Evolutionary conservation across 106 monocot species (phyloP), one percentile per base, ranked within the genome.

Genomic region (Platanthera guangdongensis): DNA sequence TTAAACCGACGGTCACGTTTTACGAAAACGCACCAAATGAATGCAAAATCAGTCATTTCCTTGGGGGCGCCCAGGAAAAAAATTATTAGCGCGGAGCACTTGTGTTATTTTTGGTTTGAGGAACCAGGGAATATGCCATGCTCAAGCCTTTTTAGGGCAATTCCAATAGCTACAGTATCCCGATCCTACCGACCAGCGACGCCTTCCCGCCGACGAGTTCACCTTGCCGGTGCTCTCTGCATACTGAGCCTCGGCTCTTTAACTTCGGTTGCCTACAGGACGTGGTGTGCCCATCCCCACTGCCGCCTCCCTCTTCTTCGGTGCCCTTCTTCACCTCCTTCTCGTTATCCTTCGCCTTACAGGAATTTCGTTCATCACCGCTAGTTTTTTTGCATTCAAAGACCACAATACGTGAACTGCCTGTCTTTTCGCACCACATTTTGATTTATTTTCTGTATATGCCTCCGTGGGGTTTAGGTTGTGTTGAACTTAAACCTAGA

Each of bases 191-290:
- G 30, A 71, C 46, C 39, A 32, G 59, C 75, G 8, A 18, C 73
- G 18, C 13, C 50, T 7, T n/a, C 51, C 7, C 67, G 50, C 52
- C 80, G 91, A 51, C 88, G 87, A 28, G 57, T 81, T 19, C 85
- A 82, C 11, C 14, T 88, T 7, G 75, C 82, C 18, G 81, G 89
- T 48, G 87, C 85, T 0, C 74, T 95, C 45, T 92, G 85, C 21
- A 71, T 88, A 18, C 74, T 94, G 5, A 86, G 91, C 82, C 57
- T 92, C 81, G 85, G 95, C 45, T 79, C 87, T 13, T 25, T 91
- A 49, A 39, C 87, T 71, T 72, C 86, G 15, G 49, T 94, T 71
- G 64, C 87, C 30, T 87, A 72, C 86, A 80, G 82, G 52, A 82
- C 85, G 65, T 85, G 88, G 78, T 81, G 63, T 77, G 74, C 86